A percentile compares a stretch with the other conserved stretches of the same genome.
These are phyloP conservation scores for Lodderomyces oxycetoniae DNA, from an alignment of 1,139 yeast species.

Conservation along the genomic window DNA sequence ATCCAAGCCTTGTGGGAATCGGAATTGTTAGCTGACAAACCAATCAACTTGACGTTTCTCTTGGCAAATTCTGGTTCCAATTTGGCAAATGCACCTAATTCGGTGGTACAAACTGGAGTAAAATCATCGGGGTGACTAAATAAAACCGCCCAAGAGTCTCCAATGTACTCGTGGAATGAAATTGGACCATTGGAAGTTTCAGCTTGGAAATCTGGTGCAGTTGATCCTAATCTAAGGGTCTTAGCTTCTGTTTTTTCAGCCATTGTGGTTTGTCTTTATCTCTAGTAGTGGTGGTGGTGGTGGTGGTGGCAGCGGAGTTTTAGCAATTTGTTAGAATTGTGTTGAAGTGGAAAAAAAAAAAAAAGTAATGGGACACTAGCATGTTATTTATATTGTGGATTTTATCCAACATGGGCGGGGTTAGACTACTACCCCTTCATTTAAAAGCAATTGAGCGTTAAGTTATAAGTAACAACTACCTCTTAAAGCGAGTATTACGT, in stretches of 20 bases:
- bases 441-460: no score
- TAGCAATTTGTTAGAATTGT: neutral
- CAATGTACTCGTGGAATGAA: slow-evolving; percentile 71
- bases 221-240: slow-evolving; percentile 51
- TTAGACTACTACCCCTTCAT: no score
- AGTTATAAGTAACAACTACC: no score
- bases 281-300: no score
- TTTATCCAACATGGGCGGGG: no score
- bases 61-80: slow-evolving; percentile 76
- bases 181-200: slow-evolving; percentile 72
- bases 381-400: no score
- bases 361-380: no score
- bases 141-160: slow-evolving; percentile 71
- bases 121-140: slow-evolving; percentile 87
- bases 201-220: slow-evolving; percentile 75
- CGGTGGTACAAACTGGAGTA: slow-evolving; percentile 90
- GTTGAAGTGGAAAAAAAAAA: neutral
- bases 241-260: slow-evolving; percentile 2
- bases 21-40: slow-evolving; percentile 69
- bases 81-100: slow-evolving; percentile 81
- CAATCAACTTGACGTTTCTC: slow-evolving; percentile 73
- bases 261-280: neutral
- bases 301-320: no score
- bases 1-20: slow-evolving; percentile 77
- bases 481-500: no score